A percentile compares a stretch with the other conserved stretches of the same genome.
These are phyloP conservation scores for Chenopodium album DNA, from an alignment of 148 eudicot genomes.

Conservation along the genomic window DNA sequence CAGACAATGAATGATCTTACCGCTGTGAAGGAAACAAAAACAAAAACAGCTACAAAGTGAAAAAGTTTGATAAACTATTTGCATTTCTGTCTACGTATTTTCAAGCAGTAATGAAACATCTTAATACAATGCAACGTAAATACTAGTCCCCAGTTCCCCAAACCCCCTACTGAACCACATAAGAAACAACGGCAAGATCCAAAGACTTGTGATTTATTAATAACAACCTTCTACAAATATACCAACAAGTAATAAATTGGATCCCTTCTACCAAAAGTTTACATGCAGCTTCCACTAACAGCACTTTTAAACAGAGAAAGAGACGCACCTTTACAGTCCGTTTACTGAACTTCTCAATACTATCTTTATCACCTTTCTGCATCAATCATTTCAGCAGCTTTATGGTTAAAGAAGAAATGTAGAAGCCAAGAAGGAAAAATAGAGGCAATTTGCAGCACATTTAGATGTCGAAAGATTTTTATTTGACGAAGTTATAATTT, in stretches of 20 bases:
- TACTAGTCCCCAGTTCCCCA: no score
- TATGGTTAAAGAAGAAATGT: conserved; percentile 18
- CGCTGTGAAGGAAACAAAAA: no score
- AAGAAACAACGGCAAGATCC: not conserved
- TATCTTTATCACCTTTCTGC: conserved; percentile 89
- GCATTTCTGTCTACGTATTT: not conserved
- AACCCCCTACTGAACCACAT: not conserved
- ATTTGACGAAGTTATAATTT: not conserved
- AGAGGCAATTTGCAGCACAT: conserved; percentile 10
- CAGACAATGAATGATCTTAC: not conserved
- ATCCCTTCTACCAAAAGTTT: not conserved
- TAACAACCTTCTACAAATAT: not conserved
- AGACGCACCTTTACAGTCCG: conserved; percentile 83
- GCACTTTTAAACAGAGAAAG: not conserved
- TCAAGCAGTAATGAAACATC: not conserved
- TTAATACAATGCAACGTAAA: not conserved
- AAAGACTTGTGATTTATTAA: not conserved
- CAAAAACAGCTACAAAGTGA: not conserved
- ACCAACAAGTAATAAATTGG: not conserved
- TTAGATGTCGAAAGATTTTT: not conserved
- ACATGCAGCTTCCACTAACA: conserved; percentile 3
- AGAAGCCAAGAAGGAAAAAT: not conserved
- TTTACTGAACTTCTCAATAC: conserved; percentile 94
- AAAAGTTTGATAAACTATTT: not conserved
- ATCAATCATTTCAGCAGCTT: conserved; percentile 15